Conservation (phyloP, 1,139 yeast species). For the Kurtzmaniella natalensis region DNA sequence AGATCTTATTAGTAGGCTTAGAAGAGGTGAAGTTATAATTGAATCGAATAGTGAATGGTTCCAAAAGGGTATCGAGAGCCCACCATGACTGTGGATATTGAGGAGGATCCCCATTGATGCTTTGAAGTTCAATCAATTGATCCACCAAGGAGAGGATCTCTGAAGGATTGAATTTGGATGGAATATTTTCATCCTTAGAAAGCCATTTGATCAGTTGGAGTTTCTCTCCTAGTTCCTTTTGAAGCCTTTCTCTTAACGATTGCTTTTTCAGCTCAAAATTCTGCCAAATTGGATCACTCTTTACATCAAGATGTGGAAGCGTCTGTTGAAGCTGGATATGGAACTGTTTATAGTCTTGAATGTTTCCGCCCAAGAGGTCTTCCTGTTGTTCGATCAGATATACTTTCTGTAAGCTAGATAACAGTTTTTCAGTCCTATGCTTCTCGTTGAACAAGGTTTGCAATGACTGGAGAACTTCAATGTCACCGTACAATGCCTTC, state of each 20-base stretch:
- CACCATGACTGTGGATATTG: slow-evolving; percentile 47
- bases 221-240: slow-evolving; percentile 1
- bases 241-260: slow-evolving; percentile 2
- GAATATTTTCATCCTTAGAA: slow-evolving; percentile 1
- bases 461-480: neutral
- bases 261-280: neutral
- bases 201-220: slow-evolving; percentile 17
- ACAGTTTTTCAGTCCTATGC: neutral
- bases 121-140: slow-evolving; percentile 35
- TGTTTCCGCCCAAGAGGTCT: no score
- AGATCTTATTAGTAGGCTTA: slow-evolving; percentile 61
- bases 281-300: neutral
- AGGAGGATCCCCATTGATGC: slow-evolving; percentile 23
- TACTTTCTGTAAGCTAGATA: no score
- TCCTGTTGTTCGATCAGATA: no score
- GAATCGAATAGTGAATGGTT: slow-evolving; percentile 59
- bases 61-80: slow-evolving; percentile 55
- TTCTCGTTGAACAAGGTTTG: neutral
- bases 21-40: slow-evolving; percentile 63
- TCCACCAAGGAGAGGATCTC: slow-evolving; percentile 7
- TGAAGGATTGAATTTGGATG: no score
- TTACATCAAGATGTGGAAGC: no score
- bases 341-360: no score
- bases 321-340: no score
- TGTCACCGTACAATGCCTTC: neutral